Percentiles rank a stretch among this genome's conserved stretches.
Evolutionary conservation across 2,329 filamentous ascomycete genomes (phyloP).

Genomic region (Ophiosphaerella herpotricha): DNA sequence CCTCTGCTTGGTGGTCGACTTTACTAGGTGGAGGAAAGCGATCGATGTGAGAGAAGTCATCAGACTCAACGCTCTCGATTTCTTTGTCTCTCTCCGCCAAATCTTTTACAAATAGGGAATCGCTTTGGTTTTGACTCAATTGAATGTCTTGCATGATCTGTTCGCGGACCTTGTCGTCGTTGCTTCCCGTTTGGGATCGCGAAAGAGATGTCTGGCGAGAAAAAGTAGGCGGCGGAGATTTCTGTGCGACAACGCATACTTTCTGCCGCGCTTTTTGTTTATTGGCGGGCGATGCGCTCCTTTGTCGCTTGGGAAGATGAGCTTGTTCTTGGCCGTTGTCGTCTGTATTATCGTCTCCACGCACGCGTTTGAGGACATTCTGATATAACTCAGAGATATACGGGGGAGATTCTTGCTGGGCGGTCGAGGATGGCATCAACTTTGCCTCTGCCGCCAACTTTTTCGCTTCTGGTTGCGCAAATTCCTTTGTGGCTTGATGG

Average conservation of each 20-base stretch:
- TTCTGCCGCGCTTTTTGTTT: background rate
- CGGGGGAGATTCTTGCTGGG: constrained; percentile 27
- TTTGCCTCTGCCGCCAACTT: constrained; percentile 9
- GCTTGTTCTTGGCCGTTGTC: constrained; percentile 3
- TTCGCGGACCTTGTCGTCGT: constrained; percentile 4
- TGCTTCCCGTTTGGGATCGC: constrained; percentile 1
- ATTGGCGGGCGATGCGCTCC: constrained; percentile 11
- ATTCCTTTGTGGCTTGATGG: too few species aligned
- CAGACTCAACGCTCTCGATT: constrained; percentile 19
- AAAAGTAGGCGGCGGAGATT: constrained; percentile 27
- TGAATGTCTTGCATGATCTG: constrained; percentile 6
- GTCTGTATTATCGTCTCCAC: constrained; percentile 7
- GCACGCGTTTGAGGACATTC: constrained; percentile 26
- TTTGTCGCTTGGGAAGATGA: constrained; percentile 22
- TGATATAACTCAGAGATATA: constrained; percentile 26
- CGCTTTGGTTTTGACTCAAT: background rate
- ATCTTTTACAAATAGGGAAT: constrained; percentile 1
- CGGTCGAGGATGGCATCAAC: constrained; percentile 27
- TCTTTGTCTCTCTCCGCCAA: constrained; percentile 2
- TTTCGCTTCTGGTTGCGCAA: background rate
- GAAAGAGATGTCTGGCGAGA: constrained; percentile 17
- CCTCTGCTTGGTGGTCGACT: constrained; percentile 7
- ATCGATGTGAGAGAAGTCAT: constrained; percentile 10
- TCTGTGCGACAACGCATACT: constrained; percentile 10
- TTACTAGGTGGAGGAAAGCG: background rate